Percentiles rank a stretch among this genome's conserved stretches.
Evolutionary conservation across 2,329 filamentous ascomycete species (phyloP).

Genomic region (Balansia obtecta): DNA sequence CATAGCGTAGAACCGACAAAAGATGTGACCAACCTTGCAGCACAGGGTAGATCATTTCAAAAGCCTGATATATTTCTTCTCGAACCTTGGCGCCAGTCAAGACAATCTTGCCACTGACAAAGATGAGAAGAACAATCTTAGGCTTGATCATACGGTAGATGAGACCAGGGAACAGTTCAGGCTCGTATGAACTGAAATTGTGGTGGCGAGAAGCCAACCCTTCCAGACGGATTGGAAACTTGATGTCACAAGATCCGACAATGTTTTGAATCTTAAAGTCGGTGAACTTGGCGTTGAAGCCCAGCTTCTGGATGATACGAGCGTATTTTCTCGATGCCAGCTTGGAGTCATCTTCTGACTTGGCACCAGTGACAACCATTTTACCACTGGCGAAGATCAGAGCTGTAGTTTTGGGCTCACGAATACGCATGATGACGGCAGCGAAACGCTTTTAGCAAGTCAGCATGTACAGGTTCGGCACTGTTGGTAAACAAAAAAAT

Average conservation of each 20-base stretch:
- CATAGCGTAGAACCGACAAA: background rate
- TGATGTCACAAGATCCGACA: slow-evolving; percentile 96
- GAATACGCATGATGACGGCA: slow-evolving; percentile 98
- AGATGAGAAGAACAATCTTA: slow-evolving; percentile 95
- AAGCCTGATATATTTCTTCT: slow-evolving; percentile 95
- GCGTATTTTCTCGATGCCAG: slow-evolving; percentile 95
- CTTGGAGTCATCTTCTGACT: slow-evolving; percentile 96
- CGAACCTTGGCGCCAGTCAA: slow-evolving; percentile 94
- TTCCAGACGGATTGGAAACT: slow-evolving; percentile 95
- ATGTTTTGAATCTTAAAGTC: slow-evolving; percentile 99
- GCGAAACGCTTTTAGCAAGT: slow-evolving; percentile 69
- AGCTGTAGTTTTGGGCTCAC: slow-evolving; percentile 95
- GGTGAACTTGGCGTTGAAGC: slow-evolving; percentile 98
- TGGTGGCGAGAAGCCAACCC: slow-evolving; percentile 94
- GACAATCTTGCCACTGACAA: slow-evolving; percentile 96
- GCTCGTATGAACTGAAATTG: slow-evolving; percentile 98
- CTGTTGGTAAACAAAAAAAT: background rate
- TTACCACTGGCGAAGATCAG: slow-evolving; percentile 97
- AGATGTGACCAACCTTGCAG: slow-evolving; percentile 54
- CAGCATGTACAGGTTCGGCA: slow-evolving; percentile 2
- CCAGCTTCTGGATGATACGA: slow-evolving; percentile 98
- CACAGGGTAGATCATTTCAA: slow-evolving; percentile 95
- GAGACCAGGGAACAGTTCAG: slow-evolving; percentile 94
- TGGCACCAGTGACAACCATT: slow-evolving; percentile 98
- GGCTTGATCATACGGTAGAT: slow-evolving; percentile 99